phyloP scores from a whole-genome alignment of 306 rosid species.

The Cucurbita argyrosperma region DNA sequence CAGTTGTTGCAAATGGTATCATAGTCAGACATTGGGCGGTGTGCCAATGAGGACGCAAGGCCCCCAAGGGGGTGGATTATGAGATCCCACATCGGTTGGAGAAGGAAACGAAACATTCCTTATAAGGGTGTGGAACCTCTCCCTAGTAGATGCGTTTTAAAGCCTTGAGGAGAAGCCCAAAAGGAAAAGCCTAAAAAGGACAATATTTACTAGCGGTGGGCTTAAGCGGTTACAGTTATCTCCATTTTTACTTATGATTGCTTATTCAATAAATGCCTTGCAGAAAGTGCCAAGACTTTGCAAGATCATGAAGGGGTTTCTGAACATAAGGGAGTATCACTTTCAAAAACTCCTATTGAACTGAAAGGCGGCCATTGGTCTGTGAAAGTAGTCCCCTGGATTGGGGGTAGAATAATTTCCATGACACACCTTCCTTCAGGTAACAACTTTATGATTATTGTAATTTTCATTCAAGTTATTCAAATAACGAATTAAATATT shows the following conservation, averaged over 20 bases:
- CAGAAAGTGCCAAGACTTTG: conserved; percentile 55
- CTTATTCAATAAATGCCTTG: conserved; percentile 10
- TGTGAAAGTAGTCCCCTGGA: conserved; percentile 78
- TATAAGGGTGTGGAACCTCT: no score
- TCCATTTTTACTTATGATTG: not conserved
- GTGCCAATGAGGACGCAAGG: no score
- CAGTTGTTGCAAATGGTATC: no score
- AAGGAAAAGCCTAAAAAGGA: no score
- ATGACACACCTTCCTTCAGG: conserved; percentile 80
- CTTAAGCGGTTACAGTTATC: not conserved
- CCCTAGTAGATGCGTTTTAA: no score
- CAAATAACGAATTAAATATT: not conserved
- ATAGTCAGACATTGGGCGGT: no score
- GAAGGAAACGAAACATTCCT: no score
- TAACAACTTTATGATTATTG: conserved; percentile 8
- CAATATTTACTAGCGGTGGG: no score
- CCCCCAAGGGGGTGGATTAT: no score
- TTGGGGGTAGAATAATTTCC: conserved; percentile 87
- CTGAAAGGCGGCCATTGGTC: conserved; percentile 59
- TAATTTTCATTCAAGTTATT: no score
- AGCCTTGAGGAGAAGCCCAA: no score
- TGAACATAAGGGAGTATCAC: conserved; percentile 45
- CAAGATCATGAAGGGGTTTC: conserved; percentile 52
- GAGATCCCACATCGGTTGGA: no score
- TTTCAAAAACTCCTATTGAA: conserved; percentile 57